Base-by-base conservation (phyloP, 2,329 filamentous ascomycete species). In the Waltergamsia citrina region DNA sequence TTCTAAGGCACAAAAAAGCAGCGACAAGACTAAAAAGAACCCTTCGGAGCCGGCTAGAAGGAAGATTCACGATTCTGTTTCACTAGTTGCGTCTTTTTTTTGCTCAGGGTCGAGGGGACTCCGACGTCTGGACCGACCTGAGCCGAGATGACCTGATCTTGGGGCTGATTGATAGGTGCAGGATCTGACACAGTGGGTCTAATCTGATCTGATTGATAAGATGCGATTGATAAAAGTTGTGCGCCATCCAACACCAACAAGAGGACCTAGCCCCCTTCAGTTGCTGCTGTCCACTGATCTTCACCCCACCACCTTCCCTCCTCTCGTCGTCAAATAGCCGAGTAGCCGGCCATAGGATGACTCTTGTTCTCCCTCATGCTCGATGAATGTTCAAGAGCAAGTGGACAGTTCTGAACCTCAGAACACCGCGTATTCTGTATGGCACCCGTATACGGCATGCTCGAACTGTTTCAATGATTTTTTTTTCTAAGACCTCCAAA, bases 161-260 rank as follows among this genome's bases (percentile, higher is more conserved):
- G 10, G 5, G 25, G n/a, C 26, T 4, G 26, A 30, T 35, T 34
- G 32, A 52, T 53, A 48, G 51, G 53, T 51, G 49, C 51, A 54
- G 51, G 34, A 32, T 26, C 16, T 12, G 25, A 23, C 23, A 14
- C 26, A 14, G 36, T 36, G 43, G 40, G 48, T 53, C 51, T 45
- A n/a, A n/a, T n/a, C n/a, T 52, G 53, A 60, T 62, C 51, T 48
- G 61, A 64, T 64, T 64, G 61, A 64, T 64, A 62, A 65, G 62
- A 65, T 65, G 55, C 51, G 57, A 61, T 61, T 61, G 57, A 61
- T 61, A 60, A 61, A 56, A 55, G 41, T 43, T 46, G 46, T 39
- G 42, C 41, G 33, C 38, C 23, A 17, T 25, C 26, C 24, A 28
- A 16, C 4, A 10, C 27, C 15, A 16, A n/a, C 29, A 15, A 15